Conservation (phyloP, 2,329 filamentous ascomycete genomes). For the Talaromyces sp. region DNA sequence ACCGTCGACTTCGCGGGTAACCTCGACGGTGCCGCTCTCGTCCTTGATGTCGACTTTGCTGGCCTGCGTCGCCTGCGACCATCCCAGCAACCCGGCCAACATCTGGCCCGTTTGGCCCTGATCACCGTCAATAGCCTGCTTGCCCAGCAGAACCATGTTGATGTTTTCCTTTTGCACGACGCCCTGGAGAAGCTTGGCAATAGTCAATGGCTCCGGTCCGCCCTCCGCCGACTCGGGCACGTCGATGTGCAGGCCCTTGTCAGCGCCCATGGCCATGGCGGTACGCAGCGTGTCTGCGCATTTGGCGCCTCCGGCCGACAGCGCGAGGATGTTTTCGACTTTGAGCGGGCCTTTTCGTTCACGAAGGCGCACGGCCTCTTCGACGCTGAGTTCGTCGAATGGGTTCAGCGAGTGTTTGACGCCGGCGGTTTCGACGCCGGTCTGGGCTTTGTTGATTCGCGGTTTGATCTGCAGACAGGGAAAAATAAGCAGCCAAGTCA, state of each 20-base stretch:
- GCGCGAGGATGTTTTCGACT: constrained; percentile 86
- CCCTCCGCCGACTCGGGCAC: constrained; percentile 64
- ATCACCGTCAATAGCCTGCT: constrained; percentile 98
- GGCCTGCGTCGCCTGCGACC: constrained; percentile 93
- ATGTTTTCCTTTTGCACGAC: constrained; percentile 78
- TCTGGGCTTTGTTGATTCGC: constrained; percentile 66
- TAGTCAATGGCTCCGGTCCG: constrained; percentile 75
- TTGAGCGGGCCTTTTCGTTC: constrained; percentile 74
- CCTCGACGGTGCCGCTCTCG: constrained; percentile 64
- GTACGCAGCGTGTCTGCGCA: constrained; percentile 84
- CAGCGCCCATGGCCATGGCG: constrained; percentile 97
- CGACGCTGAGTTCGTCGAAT: constrained; percentile 96
- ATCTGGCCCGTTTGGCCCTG: constrained; percentile 95
- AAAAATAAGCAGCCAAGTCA: neutral
- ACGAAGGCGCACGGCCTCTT: constrained; percentile 91
- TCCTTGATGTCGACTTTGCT: constrained; percentile 72
- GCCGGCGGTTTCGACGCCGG: constrained; percentile 83
- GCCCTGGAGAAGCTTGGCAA: constrained; percentile 81
- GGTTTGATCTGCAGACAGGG: constrained; percentile 56
- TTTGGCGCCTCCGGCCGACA: constrained; percentile 85
- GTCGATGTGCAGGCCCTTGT: constrained; percentile 86
- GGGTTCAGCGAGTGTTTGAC: constrained; percentile 99
- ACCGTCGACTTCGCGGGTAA: constrained; percentile 91
- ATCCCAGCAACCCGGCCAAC: constrained; percentile 86
- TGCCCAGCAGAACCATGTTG: constrained; percentile 90